Evolutionary conservation across 306 rosid species (phyloP).

Genomic region (Hylodesmum podocarpum): DNA sequence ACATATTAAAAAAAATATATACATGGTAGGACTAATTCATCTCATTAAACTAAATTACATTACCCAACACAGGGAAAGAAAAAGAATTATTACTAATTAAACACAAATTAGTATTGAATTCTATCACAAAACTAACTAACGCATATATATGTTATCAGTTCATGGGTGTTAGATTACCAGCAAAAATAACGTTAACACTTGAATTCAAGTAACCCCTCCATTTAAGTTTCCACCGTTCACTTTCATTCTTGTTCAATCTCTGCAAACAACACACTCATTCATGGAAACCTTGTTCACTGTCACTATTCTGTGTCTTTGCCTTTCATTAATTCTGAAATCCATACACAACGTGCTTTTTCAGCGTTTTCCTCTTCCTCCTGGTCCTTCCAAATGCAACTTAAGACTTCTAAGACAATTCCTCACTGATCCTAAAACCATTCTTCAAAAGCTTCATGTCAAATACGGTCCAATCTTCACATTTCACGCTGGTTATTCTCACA

Average conservation of each 20-base stretch:
- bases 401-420: background rate
- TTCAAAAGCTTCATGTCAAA: constrained; percentile 24
- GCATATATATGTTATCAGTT: background rate
- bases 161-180: background rate
- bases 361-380: constrained; percentile 37
- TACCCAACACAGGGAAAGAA: background rate
- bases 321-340: constrained; percentile 3
- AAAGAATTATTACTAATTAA: background rate
- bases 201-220: background rate
- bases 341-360: background rate
- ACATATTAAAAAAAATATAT: background rate
- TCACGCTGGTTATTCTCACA: constrained; percentile 8
- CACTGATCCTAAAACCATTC: constrained; percentile 23
- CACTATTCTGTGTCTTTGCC: background rate
- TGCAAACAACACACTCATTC: background rate
- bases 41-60: background rate
- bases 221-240: background rate
- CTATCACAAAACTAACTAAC: background rate
- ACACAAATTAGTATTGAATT: background rate
- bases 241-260: background rate
- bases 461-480: constrained; percentile 44
- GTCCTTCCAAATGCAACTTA: constrained; percentile 26
- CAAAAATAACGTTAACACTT: background rate
- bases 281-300: constrained; percentile 40
- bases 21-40: background rate